Evolutionary conservation across 2,329 filamentous ascomycete genomes (phyloP).

Genomic region (Teratosphaeria epicoccoides): DNA sequence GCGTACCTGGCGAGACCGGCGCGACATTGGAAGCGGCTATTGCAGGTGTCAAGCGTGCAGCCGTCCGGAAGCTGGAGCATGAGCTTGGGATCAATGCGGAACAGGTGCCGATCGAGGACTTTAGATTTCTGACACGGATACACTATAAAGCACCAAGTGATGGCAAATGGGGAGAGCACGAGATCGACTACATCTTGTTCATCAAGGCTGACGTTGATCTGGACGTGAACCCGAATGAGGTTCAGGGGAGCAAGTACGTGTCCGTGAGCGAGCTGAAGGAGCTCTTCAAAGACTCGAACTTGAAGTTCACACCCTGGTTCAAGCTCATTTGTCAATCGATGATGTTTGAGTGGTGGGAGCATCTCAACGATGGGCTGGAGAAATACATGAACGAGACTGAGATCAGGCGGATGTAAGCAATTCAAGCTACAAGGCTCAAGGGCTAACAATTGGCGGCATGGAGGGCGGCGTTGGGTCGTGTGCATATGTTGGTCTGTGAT

Average conservation of each 20-base stretch:
- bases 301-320: constrained; percentile 97
- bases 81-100: constrained; percentile 83
- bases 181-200: constrained; percentile 98
- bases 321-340: constrained; percentile 97
- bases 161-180: constrained; percentile 97
- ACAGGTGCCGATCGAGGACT: constrained; percentile 84
- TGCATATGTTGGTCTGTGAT: constrained; percentile 7
- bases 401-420: constrained; percentile 66
- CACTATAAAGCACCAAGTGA: constrained; percentile 97
- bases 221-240: constrained; percentile 76
- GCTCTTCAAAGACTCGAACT: constrained; percentile 68
- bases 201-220: constrained; percentile 89
- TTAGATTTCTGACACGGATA: constrained; percentile 89
- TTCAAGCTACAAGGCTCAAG: not conserved
- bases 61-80: constrained; percentile 85
- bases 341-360: constrained; percentile 96
- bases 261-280: constrained; percentile 68
- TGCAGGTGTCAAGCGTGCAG: constrained; percentile 78
- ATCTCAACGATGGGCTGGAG: constrained; percentile 69
- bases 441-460: constrained; percentile 2
- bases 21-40: constrained; percentile 69
- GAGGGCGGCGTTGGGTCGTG: constrained; percentile 3
- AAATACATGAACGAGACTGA: constrained; percentile 76
- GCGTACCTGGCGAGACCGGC: constrained; percentile 84
- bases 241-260: constrained; percentile 74